phyloP scores from a whole-genome alignment of 345 rosid species.

The Leavenworthia alabamica region DNA sequence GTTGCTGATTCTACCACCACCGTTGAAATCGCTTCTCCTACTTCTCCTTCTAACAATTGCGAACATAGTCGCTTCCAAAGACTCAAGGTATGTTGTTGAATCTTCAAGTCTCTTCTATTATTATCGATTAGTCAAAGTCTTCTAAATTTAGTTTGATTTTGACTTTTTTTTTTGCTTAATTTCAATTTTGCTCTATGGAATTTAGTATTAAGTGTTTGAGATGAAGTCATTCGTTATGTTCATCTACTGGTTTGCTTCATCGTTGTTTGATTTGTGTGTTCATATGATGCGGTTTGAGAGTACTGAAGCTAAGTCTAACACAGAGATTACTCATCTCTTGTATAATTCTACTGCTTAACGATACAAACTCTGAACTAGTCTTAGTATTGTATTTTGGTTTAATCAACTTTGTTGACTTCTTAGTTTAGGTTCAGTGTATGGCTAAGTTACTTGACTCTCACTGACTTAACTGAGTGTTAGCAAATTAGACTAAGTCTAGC shows the following conservation, averaged over 20 bases:
- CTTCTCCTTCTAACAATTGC: constrained; percentile 17
- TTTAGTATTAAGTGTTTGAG: neutral
- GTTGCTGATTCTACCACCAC: constrained; percentile 37
- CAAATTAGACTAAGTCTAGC: neutral
- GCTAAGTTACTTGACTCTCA: neutral
- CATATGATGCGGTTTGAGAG: neutral
- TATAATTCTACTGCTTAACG: neutral
- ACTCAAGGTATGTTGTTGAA: constrained; percentile 47
- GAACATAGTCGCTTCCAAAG: constrained; percentile 29
- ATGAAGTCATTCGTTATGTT: neutral
- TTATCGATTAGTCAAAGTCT: constrained; percentile 7
- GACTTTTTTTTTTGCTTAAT: neutral
- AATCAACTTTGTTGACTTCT: neutral
- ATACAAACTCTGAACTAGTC: neutral
- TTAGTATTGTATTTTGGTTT: neutral
- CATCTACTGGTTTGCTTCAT: neutral
- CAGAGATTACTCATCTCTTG: neutral
- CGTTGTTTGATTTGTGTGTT: neutral
- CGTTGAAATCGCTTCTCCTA: constrained; percentile 41
- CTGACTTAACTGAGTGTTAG: constrained; percentile 1
- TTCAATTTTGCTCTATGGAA: neutral
- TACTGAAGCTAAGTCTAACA: neutral
- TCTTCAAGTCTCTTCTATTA: neutral
- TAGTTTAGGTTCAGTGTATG: neutral
- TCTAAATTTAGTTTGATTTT: neutral